These are phyloP conservation scores for Camelina laxa DNA, from an alignment of 345 rosid species.

Conservation along the genomic window DNA sequence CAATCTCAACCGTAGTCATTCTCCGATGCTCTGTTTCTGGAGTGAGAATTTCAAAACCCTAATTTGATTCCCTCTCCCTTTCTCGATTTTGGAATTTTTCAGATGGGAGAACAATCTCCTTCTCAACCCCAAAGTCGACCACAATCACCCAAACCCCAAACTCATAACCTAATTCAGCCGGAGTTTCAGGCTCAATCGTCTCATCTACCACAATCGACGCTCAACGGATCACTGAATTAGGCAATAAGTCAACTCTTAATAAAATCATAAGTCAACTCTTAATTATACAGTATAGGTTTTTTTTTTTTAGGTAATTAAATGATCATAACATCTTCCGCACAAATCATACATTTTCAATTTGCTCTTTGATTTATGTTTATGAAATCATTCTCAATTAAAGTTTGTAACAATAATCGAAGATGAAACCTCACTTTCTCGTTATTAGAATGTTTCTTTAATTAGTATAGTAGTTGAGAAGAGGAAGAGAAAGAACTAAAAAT, in stretches of 20 bases:
- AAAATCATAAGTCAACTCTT: neutral
- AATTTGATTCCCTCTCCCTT: neutral
- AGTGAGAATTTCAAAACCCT: neutral
- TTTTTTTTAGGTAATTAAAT: neutral
- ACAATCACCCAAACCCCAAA: constrained; percentile 42
- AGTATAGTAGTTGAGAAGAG: constrained; percentile 22
- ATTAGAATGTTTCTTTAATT: constrained; percentile 29
- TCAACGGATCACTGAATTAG: constrained; percentile 40
- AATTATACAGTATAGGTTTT: neutral
- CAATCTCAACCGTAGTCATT: neutral
- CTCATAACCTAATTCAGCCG: constrained; percentile 43
- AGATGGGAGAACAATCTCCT: constrained; percentile 75
- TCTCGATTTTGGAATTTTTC: constrained; percentile 24
- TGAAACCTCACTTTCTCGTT: constrained; percentile 8
- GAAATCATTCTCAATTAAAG: neutral
- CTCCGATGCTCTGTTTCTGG: constrained; percentile 3
- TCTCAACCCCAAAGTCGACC: constrained; percentile 47
- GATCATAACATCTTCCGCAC: constrained; percentile 1
- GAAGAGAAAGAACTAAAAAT: constrained; percentile 23
- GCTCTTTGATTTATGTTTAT: neutral
- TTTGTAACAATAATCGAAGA: neutral
- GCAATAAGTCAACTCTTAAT: constrained; percentile 15
- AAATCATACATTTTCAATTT: constrained; percentile 30
- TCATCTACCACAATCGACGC: constrained; percentile 33
- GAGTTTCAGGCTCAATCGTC: constrained; percentile 30